Evolutionary conservation across 257 asterid species (phyloP).

Genomic region (Henckelia pumila): DNA sequence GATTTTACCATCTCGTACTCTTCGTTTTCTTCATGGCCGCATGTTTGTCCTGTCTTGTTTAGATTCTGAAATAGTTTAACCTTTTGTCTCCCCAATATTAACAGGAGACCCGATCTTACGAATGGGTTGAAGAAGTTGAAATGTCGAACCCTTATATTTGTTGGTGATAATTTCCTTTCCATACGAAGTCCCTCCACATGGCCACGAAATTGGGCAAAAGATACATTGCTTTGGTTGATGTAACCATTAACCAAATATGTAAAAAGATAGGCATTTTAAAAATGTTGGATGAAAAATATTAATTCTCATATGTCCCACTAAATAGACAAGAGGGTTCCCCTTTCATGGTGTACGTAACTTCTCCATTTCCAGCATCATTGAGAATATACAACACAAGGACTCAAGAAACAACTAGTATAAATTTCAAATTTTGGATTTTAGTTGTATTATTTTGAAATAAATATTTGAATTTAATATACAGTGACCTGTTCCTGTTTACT

Average conservation of each 20-base stretch:
- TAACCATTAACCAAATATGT: constrained; percentile 27
- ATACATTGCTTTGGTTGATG: constrained; percentile 91
- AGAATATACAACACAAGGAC: background rate
- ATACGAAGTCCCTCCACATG: constrained; percentile 72
- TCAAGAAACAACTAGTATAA: too few relatives aligned
- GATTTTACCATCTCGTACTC: too few relatives aligned
- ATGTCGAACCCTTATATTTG: constrained; percentile 83
- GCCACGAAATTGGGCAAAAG: constrained; percentile 66
- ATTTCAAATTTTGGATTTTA: too few relatives aligned
- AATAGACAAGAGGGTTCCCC: too few relatives aligned
- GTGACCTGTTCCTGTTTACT: too few relatives aligned
- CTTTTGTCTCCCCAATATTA: too few relatives aligned
- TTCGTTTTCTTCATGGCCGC: too few relatives aligned
- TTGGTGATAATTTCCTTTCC: constrained; percentile 77
- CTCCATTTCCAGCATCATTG: background rate
- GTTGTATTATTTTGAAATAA: too few relatives aligned
- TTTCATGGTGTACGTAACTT: constrained; percentile 55
- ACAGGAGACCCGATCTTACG: constrained; percentile 79
- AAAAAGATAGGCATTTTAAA: background rate
- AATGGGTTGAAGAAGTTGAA: constrained; percentile 59
- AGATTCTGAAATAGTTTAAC: too few relatives aligned
- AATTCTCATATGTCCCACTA: background rate
- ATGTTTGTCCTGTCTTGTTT: too few relatives aligned
- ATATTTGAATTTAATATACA: too few relatives aligned
- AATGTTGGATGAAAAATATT: background rate